phyloP scores from a whole-genome alignment of 2,329 filamentous ascomycete species.

The Blumeria graminis region DNA sequence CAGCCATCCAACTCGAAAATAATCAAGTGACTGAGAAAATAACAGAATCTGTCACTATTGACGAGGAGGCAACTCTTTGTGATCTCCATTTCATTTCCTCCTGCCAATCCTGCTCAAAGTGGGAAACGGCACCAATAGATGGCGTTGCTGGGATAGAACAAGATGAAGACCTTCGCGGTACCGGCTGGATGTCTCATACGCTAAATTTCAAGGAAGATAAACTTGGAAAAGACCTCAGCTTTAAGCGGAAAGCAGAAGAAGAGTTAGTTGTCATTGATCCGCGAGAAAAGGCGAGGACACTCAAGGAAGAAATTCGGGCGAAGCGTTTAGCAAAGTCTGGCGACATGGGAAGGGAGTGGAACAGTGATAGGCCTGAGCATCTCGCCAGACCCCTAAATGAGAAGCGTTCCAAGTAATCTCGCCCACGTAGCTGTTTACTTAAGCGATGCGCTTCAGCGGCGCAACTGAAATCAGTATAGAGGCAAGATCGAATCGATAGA shows the following conservation, averaged over 20 bases:
- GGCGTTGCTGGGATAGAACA: constrained; percentile 22
- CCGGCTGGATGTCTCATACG: constrained; percentile 67
- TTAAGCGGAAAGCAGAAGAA: constrained; percentile 77
- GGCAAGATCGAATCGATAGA: no score
- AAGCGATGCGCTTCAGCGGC: no score
- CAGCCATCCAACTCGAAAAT: neutral
- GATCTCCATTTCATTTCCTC: constrained; percentile 91
- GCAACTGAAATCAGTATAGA: no score
- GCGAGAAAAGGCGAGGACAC: constrained; percentile 50
- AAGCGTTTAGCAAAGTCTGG: constrained; percentile 27
- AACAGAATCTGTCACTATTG: constrained; percentile 18
- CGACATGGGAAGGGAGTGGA: constrained; percentile 32
- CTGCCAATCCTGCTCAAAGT: constrained; percentile 74
- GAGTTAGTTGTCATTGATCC: constrained; percentile 87
- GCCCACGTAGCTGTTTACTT: no score
- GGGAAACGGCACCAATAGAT: constrained; percentile 29
- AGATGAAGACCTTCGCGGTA: constrained; percentile 32
- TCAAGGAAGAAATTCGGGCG: constrained; percentile 39
- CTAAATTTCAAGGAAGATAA: constrained; percentile 75
- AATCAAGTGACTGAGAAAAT: neutral
- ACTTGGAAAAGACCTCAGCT: constrained; percentile 71
- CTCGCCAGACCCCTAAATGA: constrained; percentile 19
- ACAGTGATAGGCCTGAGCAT: constrained; percentile 31
- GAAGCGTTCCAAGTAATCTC: no score
- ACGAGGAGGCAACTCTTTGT: constrained; percentile 54